phyloP scores from a whole-genome alignment of 257 asterid species.

The Eucommia ulmoides region DNA sequence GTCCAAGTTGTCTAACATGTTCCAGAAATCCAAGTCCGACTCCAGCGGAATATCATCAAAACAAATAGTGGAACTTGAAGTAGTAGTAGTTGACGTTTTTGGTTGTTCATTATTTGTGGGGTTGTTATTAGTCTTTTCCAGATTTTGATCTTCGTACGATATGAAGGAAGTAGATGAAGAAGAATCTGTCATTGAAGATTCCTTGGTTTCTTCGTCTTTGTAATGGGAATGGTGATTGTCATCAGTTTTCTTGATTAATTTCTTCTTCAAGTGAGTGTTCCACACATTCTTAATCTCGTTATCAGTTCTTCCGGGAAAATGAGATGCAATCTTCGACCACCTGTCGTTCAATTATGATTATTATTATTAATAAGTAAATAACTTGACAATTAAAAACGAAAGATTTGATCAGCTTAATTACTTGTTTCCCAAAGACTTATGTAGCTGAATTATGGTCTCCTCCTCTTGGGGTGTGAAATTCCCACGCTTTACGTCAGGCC shows the following conservation, averaged over 20 bases:
- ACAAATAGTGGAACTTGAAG: slow-evolving; percentile 10
- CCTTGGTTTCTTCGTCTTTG: slow-evolving; percentile 1
- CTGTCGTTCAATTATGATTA: slow-evolving; percentile 15
- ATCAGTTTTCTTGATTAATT: not conserved
- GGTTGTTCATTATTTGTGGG: not conserved
- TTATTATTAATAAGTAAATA: no score
- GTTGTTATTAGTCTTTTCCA: not conserved
- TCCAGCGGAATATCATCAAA: slow-evolving; percentile 27
- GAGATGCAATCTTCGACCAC: slow-evolving; percentile 77
- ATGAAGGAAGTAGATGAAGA: slow-evolving; percentile 11
- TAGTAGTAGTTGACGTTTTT: slow-evolving; percentile 5
- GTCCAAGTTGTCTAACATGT: slow-evolving; percentile 20
- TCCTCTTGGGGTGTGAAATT: slow-evolving; percentile 54
- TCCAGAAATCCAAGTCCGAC: slow-evolving; percentile 30
- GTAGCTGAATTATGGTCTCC: slow-evolving; percentile 48
- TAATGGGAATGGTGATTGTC: not conserved
- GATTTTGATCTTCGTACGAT: slow-evolving; percentile 7
- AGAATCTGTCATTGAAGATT: not conserved
- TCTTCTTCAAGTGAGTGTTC: slow-evolving; percentile 68
- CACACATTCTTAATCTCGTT: slow-evolving; percentile 80
- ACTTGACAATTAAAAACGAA: no score
- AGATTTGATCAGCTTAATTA: no score
- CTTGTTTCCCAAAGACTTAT: slow-evolving; percentile 51
- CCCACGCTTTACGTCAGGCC: slow-evolving; percentile 73
- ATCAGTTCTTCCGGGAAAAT: slow-evolving; percentile 71